Percentiles rank a stretch among this genome's conserved stretches.
Conservation (phyloP, 495 filamentous ascomycete genomes). For the Sordaria brevicollis region DNA sequence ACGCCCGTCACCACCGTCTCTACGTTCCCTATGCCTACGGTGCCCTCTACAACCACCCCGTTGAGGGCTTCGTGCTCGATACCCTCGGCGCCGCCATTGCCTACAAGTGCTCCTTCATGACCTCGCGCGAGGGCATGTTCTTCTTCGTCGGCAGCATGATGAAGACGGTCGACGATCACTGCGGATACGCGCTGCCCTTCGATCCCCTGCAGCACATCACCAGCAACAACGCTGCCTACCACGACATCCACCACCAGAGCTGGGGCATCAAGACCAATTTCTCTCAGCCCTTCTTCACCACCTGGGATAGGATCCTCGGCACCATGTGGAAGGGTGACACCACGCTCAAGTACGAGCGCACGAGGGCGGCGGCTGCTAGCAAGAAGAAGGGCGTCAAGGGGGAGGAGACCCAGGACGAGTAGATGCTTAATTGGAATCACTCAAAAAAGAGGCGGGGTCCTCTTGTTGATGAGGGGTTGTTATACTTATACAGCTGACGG, state of each 20-base stretch:
- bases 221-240: conserved; percentile 88
- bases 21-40: conserved; percentile 98
- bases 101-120: conserved; percentile 70
- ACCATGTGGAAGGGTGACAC: conserved; percentile 62
- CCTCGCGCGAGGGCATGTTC: conserved; percentile 64
- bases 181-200: conserved; percentile 89
- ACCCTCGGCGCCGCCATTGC: conserved; percentile 74
- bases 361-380: conserved; percentile 23
- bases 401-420: conserved; percentile 9
- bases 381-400: conserved; percentile 24
- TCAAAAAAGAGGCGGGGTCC: background rate
- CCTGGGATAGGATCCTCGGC: conserved; percentile 66
- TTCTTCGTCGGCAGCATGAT: conserved; percentile 79
- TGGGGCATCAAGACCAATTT: conserved; percentile 89
- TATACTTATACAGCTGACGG: background rate
- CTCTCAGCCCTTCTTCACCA: conserved; percentile 77
- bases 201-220: conserved; percentile 87
- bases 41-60: conserved; percentile 89
- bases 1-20: conserved; percentile 88
- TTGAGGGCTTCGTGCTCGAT: conserved; percentile 89
- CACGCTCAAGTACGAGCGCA: conserved; percentile 30
- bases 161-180: conserved; percentile 97
- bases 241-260: conserved; percentile 97
- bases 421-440: background rate
- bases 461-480: background rate